These are phyloP conservation scores for Nigrospora oryzae DNA, from an alignment of 2,329 filamentous ascomycete species.

Conservation along the genomic window DNA sequence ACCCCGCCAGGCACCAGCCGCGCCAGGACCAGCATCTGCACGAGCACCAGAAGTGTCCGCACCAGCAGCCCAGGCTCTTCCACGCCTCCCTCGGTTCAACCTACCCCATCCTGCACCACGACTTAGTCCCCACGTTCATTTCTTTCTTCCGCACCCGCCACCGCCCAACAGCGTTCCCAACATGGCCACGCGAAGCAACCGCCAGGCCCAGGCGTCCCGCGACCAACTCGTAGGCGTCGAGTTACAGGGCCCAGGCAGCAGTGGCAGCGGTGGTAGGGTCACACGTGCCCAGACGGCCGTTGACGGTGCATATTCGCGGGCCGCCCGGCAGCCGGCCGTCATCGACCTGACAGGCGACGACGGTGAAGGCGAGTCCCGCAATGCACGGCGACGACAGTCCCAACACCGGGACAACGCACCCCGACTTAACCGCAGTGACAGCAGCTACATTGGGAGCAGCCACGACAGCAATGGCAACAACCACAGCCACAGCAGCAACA, in stretches of 20 bases:
- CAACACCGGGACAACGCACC: constrained; percentile 9
- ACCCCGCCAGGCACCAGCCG: too few relatives aligned
- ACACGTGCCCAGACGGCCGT: neutral
- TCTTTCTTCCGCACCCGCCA: constrained; percentile 2
- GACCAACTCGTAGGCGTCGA: constrained; percentile 5
- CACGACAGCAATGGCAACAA: constrained; percentile 14
- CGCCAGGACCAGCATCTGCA: too few relatives aligned
- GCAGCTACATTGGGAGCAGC: constrained; percentile 12
- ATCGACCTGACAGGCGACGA: constrained; percentile 6
- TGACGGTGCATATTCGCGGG: neutral
- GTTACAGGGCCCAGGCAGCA: neutral
- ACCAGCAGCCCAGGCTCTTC: too few relatives aligned
- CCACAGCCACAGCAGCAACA: constrained; percentile 12
- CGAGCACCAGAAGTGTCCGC: too few relatives aligned
- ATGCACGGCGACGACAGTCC: constrained; percentile 5
- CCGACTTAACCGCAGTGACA: constrained; percentile 18
- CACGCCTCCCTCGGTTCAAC: too few relatives aligned
- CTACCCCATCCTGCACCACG: too few relatives aligned
- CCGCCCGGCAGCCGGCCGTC: neutral
- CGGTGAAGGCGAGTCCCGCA: constrained; percentile 4
- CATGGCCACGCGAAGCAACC: neutral
- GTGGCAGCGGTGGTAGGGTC: neutral
- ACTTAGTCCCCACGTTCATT: too few relatives aligned
- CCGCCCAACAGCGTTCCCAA: neutral
- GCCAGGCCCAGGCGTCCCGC: neutral